These are phyloP conservation scores for Yamadazyma sp. DNA, from an alignment of 805 yeast genomes.

Conservation along the genomic window DNA sequence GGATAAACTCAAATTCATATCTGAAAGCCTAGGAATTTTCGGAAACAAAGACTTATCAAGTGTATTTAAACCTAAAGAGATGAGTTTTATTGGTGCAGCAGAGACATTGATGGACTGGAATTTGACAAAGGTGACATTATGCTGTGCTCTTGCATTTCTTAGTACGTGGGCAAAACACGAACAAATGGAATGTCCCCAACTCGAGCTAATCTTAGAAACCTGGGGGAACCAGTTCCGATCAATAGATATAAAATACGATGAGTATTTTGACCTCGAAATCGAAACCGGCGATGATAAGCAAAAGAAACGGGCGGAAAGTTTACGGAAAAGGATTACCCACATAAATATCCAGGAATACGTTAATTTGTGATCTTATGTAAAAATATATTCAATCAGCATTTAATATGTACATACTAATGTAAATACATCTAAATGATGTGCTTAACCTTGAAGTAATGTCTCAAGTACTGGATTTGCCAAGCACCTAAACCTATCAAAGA, in stretches of 20 bases:
- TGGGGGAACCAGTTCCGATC: neutral
- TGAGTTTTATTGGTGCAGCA: neutral
- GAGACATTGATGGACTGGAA: conserved; percentile 1
- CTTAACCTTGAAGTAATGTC: conserved; percentile 87
- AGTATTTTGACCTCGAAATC: neutral
- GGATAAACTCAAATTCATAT: neutral
- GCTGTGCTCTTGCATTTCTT: neutral
- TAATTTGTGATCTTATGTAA: no score
- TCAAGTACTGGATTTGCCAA: conserved; percentile 91
- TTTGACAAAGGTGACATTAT: neutral
- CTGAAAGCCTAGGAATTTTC: neutral
- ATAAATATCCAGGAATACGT: neutral
- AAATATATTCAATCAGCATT: no score
- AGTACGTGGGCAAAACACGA: neutral
- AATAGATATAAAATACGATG: neutral
- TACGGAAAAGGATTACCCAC: neutral
- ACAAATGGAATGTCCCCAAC: no score
- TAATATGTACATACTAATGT: no score
- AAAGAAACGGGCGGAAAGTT: neutral
- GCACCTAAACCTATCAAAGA: conserved; percentile 77
- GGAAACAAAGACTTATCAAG: neutral
- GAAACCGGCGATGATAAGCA: neutral
- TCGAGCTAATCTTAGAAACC: no score
- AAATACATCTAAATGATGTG: conserved; percentile 58
- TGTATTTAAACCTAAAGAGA: neutral